Base-by-base conservation (phyloP, 257 asterid species). In the Jacaranda copaia region DNA sequence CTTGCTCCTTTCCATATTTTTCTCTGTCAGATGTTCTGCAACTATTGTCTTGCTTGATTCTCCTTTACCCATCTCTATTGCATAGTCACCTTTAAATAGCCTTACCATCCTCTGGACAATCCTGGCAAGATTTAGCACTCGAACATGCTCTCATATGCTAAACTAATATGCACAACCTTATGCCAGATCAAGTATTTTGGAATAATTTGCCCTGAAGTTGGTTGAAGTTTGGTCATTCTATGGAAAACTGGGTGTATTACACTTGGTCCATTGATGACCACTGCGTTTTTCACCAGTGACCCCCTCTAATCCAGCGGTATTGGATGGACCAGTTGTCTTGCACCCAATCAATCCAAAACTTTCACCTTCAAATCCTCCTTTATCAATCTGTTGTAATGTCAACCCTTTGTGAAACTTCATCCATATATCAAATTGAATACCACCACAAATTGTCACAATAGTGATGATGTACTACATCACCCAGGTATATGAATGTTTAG, bases 61-160 rank as follows among this genome's bases (percentile, higher is more conserved):
- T 56, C 45, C 39, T 3, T 16, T 70, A 70, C 52, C 8, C 39
- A 10, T 51, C 62, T 8, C 16, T 32, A n/a, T 39, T 16, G 6
- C n/a, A 53, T n/a, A 52, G 55, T 40, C 32, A 32, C 45, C 19
- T 5, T 68, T 20, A 6, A 58, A 52, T 52, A 15, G 13, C 8
- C 42, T 40, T n/a, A 8, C 2, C 19, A 18, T 35, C 51, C 32
- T 69, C 51, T 70, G 8, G 48, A 25, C 25, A n/a, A 61, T 70
- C 14, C 8, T 70, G 63, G 16, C 64, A 56, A 70, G 56, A 16
- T 36, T 70, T 35, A 70, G 63, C 64, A n/a, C 51, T 7, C 14
- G 49, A 9, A n/a, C 53, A n/a, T 1, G 8, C 6, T n/a, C 55
- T 48, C n/a, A 48, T 25, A 25, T 48, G 2, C 55, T 48, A 48